These are phyloP conservation scores for Aaosphaeria arxii DNA, from an alignment of 2,329 filamentous ascomycete species.

Conservation along the genomic window DNA sequence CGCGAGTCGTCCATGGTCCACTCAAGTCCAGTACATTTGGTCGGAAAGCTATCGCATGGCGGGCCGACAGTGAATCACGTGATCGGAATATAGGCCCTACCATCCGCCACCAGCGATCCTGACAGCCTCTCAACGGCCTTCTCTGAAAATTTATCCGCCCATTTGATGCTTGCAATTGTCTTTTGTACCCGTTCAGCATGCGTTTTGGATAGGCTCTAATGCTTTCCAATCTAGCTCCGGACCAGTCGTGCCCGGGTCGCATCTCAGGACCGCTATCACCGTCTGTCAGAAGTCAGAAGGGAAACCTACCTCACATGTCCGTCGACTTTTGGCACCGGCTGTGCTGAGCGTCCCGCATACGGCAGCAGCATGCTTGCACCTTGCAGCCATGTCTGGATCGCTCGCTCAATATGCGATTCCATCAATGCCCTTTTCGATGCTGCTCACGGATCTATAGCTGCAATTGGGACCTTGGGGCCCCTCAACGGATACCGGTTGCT, in stretches of 20 bases:
- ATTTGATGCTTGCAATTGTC: conserved; percentile 13
- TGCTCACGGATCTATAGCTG: conserved; percentile 7
- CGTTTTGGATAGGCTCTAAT: conserved; percentile 10
- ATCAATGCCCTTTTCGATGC: conserved; percentile 12
- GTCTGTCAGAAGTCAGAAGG: conserved; percentile 6
- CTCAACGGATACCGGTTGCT: conserved; percentile 1
- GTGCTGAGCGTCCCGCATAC: too few species aligned
- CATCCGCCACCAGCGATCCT: conserved; percentile 11
- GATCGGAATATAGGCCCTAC: conserved; percentile 23
- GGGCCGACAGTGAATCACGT: too few species aligned
- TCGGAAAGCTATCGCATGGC: too few species aligned
- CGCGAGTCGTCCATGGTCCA: too few species aligned
- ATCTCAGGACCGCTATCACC: conserved; percentile 34
- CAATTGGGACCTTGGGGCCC: background rate
- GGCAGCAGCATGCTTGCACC: too few species aligned
- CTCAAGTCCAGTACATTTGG: too few species aligned
- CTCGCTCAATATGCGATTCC: conserved; percentile 18
- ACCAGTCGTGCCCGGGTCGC: conserved; percentile 18
- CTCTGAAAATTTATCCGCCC: conserved; percentile 35
- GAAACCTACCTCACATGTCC: too few species aligned
- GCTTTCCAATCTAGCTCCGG: conserved; percentile 25
- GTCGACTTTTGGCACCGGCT: too few species aligned
- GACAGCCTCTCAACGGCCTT: conserved; percentile 13
- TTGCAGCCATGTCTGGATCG: conserved; percentile 14
- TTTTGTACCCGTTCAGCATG: conserved; percentile 17